A percentile compares a stretch with the other conserved stretches of the same genome.
phyloP scores from a whole-genome alignment of 495 filamentous ascomycete genomes.

The Sordaria brevicollis region DNA sequence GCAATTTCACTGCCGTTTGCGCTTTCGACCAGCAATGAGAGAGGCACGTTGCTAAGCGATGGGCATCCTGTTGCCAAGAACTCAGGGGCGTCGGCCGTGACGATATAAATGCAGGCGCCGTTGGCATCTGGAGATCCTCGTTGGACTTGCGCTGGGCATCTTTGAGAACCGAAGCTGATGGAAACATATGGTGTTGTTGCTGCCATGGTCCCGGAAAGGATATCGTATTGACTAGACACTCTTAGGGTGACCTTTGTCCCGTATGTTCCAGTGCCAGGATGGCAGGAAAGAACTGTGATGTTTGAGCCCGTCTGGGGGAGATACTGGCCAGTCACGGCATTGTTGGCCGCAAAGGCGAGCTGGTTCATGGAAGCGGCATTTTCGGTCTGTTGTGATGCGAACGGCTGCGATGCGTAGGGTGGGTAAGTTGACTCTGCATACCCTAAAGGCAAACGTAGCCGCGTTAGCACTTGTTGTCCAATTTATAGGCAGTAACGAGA shows the following conservation, averaged over 20 bases:
- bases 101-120: constrained; percentile 54
- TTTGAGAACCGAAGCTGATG: constrained; percentile 65
- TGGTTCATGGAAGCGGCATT: constrained; percentile 40
- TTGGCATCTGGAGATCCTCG: constrained; percentile 49
- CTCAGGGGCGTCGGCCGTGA: constrained; percentile 62
- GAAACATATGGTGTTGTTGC: constrained; percentile 46
- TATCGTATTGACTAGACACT: constrained; percentile 63
- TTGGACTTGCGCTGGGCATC: constrained; percentile 51
- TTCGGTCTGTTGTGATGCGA: constrained; percentile 28
- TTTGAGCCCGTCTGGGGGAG: constrained; percentile 18
- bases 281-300: constrained; percentile 56
- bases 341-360: constrained; percentile 45
- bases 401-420: constrained; percentile 31
- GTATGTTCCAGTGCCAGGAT: constrained; percentile 54
- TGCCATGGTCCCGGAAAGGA: constrained; percentile 35
- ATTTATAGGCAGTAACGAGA: neutral
- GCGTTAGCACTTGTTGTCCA: neutral
- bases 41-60: constrained; percentile 54
- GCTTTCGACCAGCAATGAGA: constrained; percentile 62
- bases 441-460: constrained; percentile 22
- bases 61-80: constrained; percentile 56
- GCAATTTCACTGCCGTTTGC: constrained; percentile 50
- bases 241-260: constrained; percentile 63
- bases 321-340: constrained; percentile 38
- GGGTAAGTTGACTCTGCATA: constrained; percentile 41